phyloP scores from a whole-genome alignment of 2,329 filamentous ascomycete species.

The Cladosporium colombiae region DNA sequence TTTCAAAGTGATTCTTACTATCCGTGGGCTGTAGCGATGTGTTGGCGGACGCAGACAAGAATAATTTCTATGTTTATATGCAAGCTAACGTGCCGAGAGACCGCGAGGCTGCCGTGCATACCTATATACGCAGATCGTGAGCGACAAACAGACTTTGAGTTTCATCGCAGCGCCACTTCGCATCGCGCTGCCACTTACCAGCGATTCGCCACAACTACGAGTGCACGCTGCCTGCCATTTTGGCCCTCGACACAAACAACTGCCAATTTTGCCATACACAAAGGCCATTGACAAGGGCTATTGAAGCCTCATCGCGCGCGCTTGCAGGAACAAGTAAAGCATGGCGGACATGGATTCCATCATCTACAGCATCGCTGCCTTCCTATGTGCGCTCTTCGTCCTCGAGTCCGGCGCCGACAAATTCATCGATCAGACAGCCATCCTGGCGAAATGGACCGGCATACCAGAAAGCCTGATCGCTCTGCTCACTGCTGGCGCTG shows the following conservation, averaged over 20 bases:
- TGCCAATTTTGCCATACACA: too few relatives aligned
- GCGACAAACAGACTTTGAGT: background rate
- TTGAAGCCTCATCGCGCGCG: background rate
- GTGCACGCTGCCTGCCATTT: too few relatives aligned
- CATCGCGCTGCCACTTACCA: background rate
- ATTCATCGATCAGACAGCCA: constrained; percentile 54
- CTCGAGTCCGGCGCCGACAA: constrained; percentile 56
- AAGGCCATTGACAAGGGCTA: too few relatives aligned
- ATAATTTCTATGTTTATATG: background rate
- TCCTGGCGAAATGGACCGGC: constrained; percentile 47
- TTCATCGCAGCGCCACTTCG: background rate
- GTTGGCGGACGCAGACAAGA: background rate
- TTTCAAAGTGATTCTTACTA: background rate
- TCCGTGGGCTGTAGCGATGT: background rate
- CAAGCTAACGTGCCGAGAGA: background rate
- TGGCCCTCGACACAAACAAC: too few relatives aligned
- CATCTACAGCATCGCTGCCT: constrained; percentile 45
- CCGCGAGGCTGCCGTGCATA: background rate
- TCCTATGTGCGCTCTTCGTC: constrained; percentile 50
- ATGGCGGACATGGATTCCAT: constrained; percentile 37
- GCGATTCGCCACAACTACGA: too few relatives aligned
- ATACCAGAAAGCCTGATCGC: constrained; percentile 53
- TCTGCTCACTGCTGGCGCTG: constrained; percentile 55
- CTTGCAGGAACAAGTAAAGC: background rate
- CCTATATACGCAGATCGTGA: background rate